phyloP scores from a whole-genome alignment of 2,329 filamentous ascomycete genomes.

The Penicillium rolfsii region DNA sequence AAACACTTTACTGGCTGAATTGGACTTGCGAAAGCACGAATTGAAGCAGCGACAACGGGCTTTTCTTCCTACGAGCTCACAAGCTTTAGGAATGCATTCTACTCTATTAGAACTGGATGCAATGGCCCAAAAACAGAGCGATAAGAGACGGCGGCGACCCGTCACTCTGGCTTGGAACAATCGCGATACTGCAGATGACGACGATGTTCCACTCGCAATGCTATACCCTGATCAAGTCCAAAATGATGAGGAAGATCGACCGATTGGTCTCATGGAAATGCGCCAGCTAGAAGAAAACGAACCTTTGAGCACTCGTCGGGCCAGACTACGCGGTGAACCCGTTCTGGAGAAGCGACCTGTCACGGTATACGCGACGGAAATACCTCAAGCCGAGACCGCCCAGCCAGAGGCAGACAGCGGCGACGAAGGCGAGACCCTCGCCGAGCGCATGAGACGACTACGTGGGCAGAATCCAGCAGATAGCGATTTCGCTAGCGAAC shows the following conservation, averaged over 20 bases:
- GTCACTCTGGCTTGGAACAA: slow-evolving; percentile 89
- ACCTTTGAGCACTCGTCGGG: slow-evolving; percentile 76
- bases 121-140: slow-evolving; percentile 81
- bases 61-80: slow-evolving; percentile 58
- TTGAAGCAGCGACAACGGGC: slow-evolving; percentile 78
- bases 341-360: slow-evolving; percentile 41
- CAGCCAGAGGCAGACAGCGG: slow-evolving; percentile 37
- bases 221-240: slow-evolving; percentile 62
- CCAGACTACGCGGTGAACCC: slow-evolving; percentile 68
- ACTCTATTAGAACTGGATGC: slow-evolving; percentile 90
- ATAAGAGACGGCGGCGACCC: slow-evolving; percentile 69
- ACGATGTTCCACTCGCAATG: slow-evolving; percentile 85
- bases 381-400: slow-evolving; percentile 15
- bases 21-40: slow-evolving; percentile 88
- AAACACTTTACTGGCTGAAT: slow-evolving; percentile 87
- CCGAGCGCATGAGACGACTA: slow-evolving; percentile 48
- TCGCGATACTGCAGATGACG: slow-evolving; percentile 64
- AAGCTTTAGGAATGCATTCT: slow-evolving; percentile 71
- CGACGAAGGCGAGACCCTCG: slow-evolving; percentile 50
- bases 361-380: slow-evolving; percentile 37
- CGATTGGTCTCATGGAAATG: slow-evolving; percentile 60
- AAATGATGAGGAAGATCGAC: slow-evolving; percentile 40
- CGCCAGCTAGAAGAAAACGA: slow-evolving; percentile 91
- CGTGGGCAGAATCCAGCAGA: slow-evolving; percentile 41
- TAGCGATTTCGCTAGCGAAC: slow-evolving; percentile 49